These are phyloP conservation scores for Nicotiana sylvestris DNA, from an alignment of 257 asterid species.

Conservation along the genomic window DNA sequence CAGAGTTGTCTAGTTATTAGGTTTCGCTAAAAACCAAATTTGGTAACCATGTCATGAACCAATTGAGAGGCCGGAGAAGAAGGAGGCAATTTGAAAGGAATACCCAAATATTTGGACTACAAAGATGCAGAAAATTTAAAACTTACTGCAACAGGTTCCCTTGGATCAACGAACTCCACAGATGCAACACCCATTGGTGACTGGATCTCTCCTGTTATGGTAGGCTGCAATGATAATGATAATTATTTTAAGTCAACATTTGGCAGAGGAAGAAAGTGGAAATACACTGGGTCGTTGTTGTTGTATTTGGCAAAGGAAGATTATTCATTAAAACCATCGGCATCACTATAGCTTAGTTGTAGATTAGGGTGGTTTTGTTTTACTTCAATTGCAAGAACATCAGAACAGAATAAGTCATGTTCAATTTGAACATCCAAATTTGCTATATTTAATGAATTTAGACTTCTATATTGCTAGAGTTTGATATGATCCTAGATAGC, in stretches of 20 bases:
- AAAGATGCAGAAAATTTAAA: constrained; percentile 17
- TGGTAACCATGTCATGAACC: not conserved
- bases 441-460: not conserved
- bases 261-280: not conserved
- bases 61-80: not conserved
- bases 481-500: no score
- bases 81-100: not conserved
- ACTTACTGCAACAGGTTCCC: constrained; percentile 91
- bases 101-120: not conserved
- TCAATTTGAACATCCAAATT: not conserved
- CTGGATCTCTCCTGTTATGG: constrained; percentile 77
- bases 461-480: not conserved
- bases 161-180: constrained; percentile 93
- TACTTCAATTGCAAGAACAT: not conserved
- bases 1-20: not conserved
- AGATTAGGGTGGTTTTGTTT: not conserved
- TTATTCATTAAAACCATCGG: not conserved
- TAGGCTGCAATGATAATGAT: constrained; percentile 57
- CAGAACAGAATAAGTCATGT: not conserved
- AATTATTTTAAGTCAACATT: not conserved
- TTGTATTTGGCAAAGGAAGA: not conserved
- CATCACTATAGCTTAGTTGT: not conserved
- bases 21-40: not conserved
- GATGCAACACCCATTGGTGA: constrained; percentile 86
- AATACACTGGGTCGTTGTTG: no score